These are phyloP conservation scores for Aspergillus leporis DNA, from an alignment of 495 filamentous ascomycete species.

Conservation along the genomic window DNA sequence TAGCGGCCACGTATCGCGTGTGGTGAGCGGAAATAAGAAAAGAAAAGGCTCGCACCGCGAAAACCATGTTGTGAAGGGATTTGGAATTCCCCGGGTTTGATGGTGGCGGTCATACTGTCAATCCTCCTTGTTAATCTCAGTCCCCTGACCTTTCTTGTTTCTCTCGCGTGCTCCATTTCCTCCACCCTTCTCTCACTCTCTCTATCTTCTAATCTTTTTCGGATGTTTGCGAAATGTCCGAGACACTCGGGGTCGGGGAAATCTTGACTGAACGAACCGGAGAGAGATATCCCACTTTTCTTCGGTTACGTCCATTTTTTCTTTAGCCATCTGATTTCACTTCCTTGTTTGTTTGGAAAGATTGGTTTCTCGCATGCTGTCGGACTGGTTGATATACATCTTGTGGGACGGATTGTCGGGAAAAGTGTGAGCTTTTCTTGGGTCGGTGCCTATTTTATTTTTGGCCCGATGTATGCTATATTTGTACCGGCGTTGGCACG, in stretches of 20 bases:
- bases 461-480: constrained; percentile 28
- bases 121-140: background rate
- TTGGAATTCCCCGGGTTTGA: background rate
- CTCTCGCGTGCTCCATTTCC: background rate
- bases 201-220: background rate
- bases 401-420: constrained; percentile 2
- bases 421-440: constrained; percentile 19
- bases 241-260: constrained; percentile 9
- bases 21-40: background rate
- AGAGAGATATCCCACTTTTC: constrained; percentile 14
- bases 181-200: background rate
- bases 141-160: background rate
- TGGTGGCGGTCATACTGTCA: background rate
- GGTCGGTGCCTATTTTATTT: constrained; percentile 16
- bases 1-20: constrained; percentile 3
- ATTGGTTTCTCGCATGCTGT: background rate
- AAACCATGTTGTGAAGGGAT: background rate
- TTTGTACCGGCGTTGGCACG: constrained; percentile 37
- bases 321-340: constrained; percentile 10
- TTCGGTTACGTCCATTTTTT: constrained; percentile 12
- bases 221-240: constrained; percentile 1
- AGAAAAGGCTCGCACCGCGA: background rate
- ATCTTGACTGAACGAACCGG: constrained; percentile 13
- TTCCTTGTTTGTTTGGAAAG: constrained; percentile 5
- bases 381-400: constrained; percentile 8